A percentile compares a stretch with the other conserved stretches of the same genome.
phyloP scores from a whole-genome alignment of 345 rosid species.

The Euphorbia pulcherrima region DNA sequence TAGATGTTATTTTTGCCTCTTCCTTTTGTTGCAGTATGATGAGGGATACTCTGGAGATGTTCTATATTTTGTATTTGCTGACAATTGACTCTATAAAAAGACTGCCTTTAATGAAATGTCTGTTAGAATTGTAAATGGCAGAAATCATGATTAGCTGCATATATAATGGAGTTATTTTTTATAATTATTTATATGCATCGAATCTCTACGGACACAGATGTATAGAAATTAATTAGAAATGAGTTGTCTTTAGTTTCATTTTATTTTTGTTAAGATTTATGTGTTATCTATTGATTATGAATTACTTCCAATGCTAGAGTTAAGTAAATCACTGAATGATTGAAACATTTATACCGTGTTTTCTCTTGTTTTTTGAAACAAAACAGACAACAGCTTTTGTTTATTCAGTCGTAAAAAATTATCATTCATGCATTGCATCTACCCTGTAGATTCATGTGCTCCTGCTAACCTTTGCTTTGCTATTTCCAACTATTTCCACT shows the following conservation, averaged over 20 bases:
- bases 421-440: no score
- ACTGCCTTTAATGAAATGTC: not conserved
- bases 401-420: not conserved
- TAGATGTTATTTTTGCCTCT: no score
- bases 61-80: not conserved
- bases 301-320: not conserved
- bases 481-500: constrained; percentile 19
- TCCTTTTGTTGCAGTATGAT: not conserved
- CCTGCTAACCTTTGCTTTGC: not conserved
- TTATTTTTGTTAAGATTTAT: not conserved
- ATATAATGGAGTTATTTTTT: not conserved
- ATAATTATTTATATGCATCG: not conserved
- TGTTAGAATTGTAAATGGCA: not conserved
- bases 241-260: not conserved
- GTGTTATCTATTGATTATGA: not conserved
- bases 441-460: not conserved
- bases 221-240: not conserved
- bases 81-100: not conserved
- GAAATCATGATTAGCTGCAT: not conserved
- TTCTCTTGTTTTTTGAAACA: not conserved
- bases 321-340: no score
- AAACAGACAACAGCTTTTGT: not conserved
- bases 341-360: not conserved
- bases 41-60: not conserved
- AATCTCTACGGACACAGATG: not conserved